phyloP scores from a whole-genome alignment of 2,329 filamentous ascomycete species.

The Lachnellula occidentalis region DNA sequence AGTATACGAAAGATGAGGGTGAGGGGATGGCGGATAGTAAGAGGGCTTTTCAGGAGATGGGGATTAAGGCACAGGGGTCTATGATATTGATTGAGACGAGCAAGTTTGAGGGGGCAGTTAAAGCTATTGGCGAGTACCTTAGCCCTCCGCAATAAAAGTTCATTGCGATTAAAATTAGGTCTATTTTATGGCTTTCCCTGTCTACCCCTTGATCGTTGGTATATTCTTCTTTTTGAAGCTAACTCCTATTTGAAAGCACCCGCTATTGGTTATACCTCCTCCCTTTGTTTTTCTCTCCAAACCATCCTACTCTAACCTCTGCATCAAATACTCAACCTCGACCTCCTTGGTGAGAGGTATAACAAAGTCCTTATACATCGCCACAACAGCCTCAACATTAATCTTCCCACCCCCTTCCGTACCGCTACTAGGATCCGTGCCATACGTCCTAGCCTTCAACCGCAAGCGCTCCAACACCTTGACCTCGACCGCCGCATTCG shows the following conservation, averaged over 20 bases:
- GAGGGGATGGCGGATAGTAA: slow-evolving; percentile 85
- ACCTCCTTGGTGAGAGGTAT: slow-evolving; percentile 98
- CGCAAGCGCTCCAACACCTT: slow-evolving; percentile 83
- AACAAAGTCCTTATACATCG: slow-evolving; percentile 87
- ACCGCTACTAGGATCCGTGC: slow-evolving; percentile 72
- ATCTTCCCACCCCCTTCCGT: slow-evolving; percentile 68
- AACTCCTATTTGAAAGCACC: no score
- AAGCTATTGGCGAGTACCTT: slow-evolving; percentile 71
- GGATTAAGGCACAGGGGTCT: slow-evolving; percentile 77
- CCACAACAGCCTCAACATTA: slow-evolving; percentile 82
- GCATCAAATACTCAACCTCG: slow-evolving; percentile 97
- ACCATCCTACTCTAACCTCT: slow-evolving; percentile 52
- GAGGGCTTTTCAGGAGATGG: slow-evolving; percentile 88
- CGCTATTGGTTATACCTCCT: no score
- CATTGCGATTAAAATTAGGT: not conserved
- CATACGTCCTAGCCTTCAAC: slow-evolving; percentile 89
- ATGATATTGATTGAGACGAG: slow-evolving; percentile 79
- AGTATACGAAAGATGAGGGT: slow-evolving; percentile 71
- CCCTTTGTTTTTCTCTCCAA: slow-evolving; percentile 8
- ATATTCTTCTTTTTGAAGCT: not conserved
- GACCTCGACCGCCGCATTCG: slow-evolving; percentile 80
- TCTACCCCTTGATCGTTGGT: not conserved
- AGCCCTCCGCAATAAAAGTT: slow-evolving; percentile 41
- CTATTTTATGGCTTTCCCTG: not conserved
- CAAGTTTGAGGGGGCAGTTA: slow-evolving; percentile 71